Base-by-base conservation (phyloP, 768 basidiomycete genomes). In the Russula sp. region DNA sequence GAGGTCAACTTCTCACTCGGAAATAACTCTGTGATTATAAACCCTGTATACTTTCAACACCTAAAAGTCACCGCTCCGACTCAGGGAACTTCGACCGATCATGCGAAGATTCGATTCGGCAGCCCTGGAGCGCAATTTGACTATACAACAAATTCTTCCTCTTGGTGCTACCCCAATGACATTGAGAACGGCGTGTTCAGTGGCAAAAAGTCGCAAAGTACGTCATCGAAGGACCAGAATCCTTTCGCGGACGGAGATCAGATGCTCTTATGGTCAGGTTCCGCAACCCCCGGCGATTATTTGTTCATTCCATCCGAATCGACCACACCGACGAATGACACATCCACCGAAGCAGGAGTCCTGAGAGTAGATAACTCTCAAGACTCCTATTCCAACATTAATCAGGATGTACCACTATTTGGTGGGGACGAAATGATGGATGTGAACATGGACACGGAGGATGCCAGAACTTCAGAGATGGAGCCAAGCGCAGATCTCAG, bases 11-110 rank as follows among this genome's bases (percentile, higher is more conserved):
- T 28, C 8, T 28, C 50, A 26, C 30, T 44, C 22, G 16, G 24
- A n/a, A 46, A 51, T 51, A 51, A 63, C 48, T 32, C 24, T 24
- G 62, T 57, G 24, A 44, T 56, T 63, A 26, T 30, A 18, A 51
- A 16, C 30, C 11, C 18, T n/a, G n/a, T 40, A 32, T 20, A 6
- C 8, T 54, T 11, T 7, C 20, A 16, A 5, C 40, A 14, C 40
- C n/a, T 14, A 34, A 14, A 26, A 18, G 56, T 63, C 11, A 63
- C 22, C 6, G 9, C 30, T 14, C 46, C 16, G 20, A 52, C n/a
- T 57, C 22, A 24, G 50, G 38, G 34, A 49, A 32, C 4, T 11
- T n/a, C 32, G 22, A 16, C 28, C 5, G 48, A 50, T n/a, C 13
- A 28, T 24, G 18, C 11, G 22, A 16, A n/a, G 26, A 14, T 52